Evolutionary conservation across 768 basidiomycete species (phyloP), one percentile per base, ranked within the genome.

Genomic region (Boletus rubroflammeus): DNA sequence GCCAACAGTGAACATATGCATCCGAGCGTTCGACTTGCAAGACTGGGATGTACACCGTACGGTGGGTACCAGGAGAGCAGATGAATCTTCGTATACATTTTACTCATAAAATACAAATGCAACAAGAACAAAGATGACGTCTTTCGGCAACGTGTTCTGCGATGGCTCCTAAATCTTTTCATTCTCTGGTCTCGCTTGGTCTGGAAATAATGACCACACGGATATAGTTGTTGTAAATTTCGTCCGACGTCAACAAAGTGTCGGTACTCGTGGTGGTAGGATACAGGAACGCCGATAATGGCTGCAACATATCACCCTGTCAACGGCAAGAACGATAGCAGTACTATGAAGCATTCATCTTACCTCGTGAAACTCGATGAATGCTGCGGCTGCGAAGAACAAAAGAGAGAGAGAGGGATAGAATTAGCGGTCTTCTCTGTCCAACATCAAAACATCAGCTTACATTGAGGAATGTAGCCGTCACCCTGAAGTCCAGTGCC

Each of bases 201-300:
- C 57, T 42, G n/a, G 49, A 19, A 13, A 71, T 61, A 25, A 87
- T 79, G 67, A 84, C 81, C 51, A 75, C 75, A 38, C 81, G 77
- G 44, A 86, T 82, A 57, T 81, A 88, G 61, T 88, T 85, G 71
- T 88, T 81, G 71, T 89, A 90, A 38, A 90, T 62, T 71, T 89
- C 86, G 50, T 83, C 83, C 21, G 82, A 81, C 21, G 85, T 83
- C 53, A 90, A 69, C 38, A 90, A 72, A 3, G 83, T 86, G 65
- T 89, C 85, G 51, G 84, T 81, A 26, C 74, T 75, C 15, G 62
- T 65, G 46, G 79, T 73, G 44, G 79, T 81, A 0, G 81, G 79
- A 63, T 85, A 78, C 53, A 88, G 66, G 71, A 85, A 90, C 14
- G 85, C 83, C 2, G 84, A 78, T 48, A 88, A 74, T 7, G 85